Evolutionary conservation across 2,329 filamentous ascomycete genomes (phyloP), one percentile per base, ranked within the genome.

Genomic region (Epichloe baconii): DNA sequence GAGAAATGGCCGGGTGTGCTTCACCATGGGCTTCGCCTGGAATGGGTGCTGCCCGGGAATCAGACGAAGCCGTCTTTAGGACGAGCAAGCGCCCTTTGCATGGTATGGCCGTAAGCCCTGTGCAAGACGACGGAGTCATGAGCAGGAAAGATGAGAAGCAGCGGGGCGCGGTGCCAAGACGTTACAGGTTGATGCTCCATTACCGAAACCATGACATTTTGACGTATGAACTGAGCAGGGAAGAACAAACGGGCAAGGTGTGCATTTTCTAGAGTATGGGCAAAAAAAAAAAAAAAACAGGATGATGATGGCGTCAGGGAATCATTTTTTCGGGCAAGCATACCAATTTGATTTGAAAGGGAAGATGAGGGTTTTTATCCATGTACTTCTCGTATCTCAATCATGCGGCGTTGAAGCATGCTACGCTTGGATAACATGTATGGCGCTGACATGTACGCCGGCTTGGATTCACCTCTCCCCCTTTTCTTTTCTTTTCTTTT

Each of bases 131-230:
- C 1, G 64, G 44, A 41, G 53, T 48, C 26, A n/a, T 35, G 50
- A 44, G 47, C 21, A 58, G 56, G 52, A 59, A 57, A 26, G 49
- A 59, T 36, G 54, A 52, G n/a, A 54, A 57, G 34, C 46, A 50
- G 50, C 48, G 54, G 41, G 55, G 59, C 50, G 54, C 59, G 7
- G 54, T 61, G 35, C 64, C 70, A 53, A 70, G 71, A 55, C 72
- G 78, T 52, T 89, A 83, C 74, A 71, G 84, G 53, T 57, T 91
- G 52, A 76, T 91, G 62, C 66, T 90, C 64, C 81, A 86, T 62
- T 90, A 84, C 62, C 75, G 76, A 52, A 80, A 88, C 64, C 80
- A 86, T 58, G 77, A 78, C 2, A 75, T 90, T 31, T 61, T 88
- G 56, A 82, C 77, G 53, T 90, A 88, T 67, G 82, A 87, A 63